Base-by-base conservation (phyloP, 1,139 yeast genomes). In the Geotrichum macrosporum region DNA sequence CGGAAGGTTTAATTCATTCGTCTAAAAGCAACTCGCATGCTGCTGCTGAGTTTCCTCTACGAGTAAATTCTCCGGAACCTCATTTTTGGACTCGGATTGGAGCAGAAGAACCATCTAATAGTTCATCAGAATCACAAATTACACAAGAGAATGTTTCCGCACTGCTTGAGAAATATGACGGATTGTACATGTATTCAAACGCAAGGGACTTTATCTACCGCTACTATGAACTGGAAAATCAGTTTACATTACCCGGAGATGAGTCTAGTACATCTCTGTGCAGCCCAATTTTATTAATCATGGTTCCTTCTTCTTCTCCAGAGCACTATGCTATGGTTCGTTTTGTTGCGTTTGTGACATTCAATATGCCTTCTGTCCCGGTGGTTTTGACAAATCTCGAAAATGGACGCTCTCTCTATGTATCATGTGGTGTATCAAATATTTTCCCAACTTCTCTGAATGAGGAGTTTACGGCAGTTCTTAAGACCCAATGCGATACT, bases 281-380 rank as follows among this genome's bases (percentile, higher is more conserved):
- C 24, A 26, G 30, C 22, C 44, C 44, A 21, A 22, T 37, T 13
- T 20, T 39, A 13, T 24, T 39, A 10, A 24, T 42, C n/a, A 42
- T 35, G 46, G 44, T 20, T 24, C 50, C 44, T 32, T 16, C 31
- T 10, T 15, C 35, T 12, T 24, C 46, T 12, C 36, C 19, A 15
- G 46, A 21, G 8, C 40, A 48, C 9, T 29, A 36, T n/a, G 41
- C 51, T 12, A 36, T 48, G 2, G 37, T 48, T 6, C 46, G 51
- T 13, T 48, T 41, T 31, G 24, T 41, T 15, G 40, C 47, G 5
- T 48, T 41, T 26, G 33, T 41, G 8, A 40, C 44, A 8, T 48
- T 40, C 44, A 41, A 36, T 16, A 10, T 44, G 10, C 49, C 51
- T 10, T 34, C 47, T 9, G 21, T 48, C 16, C 32, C 41, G 18